Base-by-base conservation (phyloP, 1,139 yeast species). In the Debaryomyces sp. region DNA sequence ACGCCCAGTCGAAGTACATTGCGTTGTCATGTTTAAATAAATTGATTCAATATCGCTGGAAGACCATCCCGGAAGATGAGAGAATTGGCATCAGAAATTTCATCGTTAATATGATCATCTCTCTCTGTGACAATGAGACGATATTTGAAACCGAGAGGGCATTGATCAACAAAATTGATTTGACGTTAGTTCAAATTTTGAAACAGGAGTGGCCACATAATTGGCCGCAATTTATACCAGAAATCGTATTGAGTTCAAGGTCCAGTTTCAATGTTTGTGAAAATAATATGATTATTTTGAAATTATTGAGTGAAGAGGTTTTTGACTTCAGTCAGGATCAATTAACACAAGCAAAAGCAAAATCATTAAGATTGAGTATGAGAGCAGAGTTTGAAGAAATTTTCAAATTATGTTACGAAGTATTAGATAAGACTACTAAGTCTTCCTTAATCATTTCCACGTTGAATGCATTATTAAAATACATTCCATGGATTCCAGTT, bases 141-240 rank as follows among this genome's bases (percentile, higher is more conserved):
- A 77, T 84, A 22, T 91, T 92, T 65, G 81, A 79, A 50, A 71
- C 80, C 43, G 92, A 92, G 64, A 85, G 85, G 63, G 86, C 97
- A 18, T 78, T 94, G 62, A 89, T 94, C 61, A 90, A 89, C 71
- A 95, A 95, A 68, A 92, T 94, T 59, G 97, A 94, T 70, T 78
- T 94, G 64, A 94, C 98, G 6, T 77, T 94, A 62, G 99, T 94
- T 35, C 96, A 94, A 62, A 86, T 94, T 46, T 81, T 94, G 62
- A 94, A 94, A 65, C 98, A 95, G 70, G 99, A 94, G 66, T 94
- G 99, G 99, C 99, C 99, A 36, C 91, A 86, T 58, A 89, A 91
- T 64, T 94, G 99, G 99, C 98, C 98, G 21, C 89, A 88, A 59
- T 94, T 95, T 62, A 87, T 94, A 47, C 97, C 98, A 12, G 99